Percentiles rank a stretch among this genome's conserved stretches.
Evolutionary conservation across 2,329 filamentous ascomycete species (phyloP).

Genomic region (Beauveria asiatica): DNA sequence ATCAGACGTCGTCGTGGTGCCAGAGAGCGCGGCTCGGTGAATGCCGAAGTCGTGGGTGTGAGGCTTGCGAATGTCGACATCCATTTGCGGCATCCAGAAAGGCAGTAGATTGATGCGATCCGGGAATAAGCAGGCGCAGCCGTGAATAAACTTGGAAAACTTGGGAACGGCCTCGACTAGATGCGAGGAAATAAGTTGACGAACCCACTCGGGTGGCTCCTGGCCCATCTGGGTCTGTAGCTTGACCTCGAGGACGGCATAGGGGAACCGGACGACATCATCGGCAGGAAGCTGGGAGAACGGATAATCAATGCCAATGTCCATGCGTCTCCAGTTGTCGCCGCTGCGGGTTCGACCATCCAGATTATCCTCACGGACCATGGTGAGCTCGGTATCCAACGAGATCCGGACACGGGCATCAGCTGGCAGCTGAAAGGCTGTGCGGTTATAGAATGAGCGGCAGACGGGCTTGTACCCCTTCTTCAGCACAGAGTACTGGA

Average conservation of each 20-base stretch:
- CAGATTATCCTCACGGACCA: constrained; percentile 91
- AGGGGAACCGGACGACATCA: constrained; percentile 87
- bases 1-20: constrained; percentile 69
- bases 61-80: constrained; percentile 92
- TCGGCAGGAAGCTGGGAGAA: constrained; percentile 80
- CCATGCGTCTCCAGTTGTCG: constrained; percentile 91
- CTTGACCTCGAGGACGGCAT: constrained; percentile 94
- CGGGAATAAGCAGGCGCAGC: constrained; percentile 79
- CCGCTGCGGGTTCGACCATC: constrained; percentile 70
- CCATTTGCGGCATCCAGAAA: constrained; percentile 98
- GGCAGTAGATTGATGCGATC: constrained; percentile 81
- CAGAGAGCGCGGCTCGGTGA: constrained; percentile 65
- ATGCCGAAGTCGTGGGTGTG: constrained; percentile 85
- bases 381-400: constrained; percentile 89
- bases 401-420: constrained; percentile 95
- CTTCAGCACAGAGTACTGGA: constrained; percentile 87
- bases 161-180: constrained; percentile 98
- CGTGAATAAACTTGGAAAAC: constrained; percentile 98
- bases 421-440: constrained; percentile 92
- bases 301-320: constrained; percentile 93
- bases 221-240: constrained; percentile 93
- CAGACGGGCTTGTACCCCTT: constrained; percentile 83
- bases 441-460: constrained; percentile 95
- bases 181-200: constrained; percentile 85
- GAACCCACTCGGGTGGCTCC: constrained; percentile 93